Evolutionary conservation across 164 flowering plant genomes (phyloP).

Genomic region (Vitis labrusca): DNA sequence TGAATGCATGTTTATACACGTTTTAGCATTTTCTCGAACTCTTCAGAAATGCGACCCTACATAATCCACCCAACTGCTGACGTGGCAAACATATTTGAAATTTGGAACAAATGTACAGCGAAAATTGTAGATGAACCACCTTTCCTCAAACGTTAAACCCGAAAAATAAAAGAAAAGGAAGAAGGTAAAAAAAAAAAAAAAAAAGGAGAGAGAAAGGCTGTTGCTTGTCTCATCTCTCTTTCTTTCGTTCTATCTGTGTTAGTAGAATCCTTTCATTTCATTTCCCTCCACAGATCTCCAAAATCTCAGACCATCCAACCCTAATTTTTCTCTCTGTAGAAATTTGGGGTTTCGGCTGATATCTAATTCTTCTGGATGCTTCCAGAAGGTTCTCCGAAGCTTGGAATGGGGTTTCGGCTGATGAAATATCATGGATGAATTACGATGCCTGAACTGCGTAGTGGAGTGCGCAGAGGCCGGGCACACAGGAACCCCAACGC

Average conservation of each 20-base stretch:
- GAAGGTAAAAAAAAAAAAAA: neutral
- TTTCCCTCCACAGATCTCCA: slow-evolving; percentile 33
- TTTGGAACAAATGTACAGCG: neutral
- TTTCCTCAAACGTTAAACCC: neutral
- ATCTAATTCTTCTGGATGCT: slow-evolving; percentile 17
- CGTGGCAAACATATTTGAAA: neutral
- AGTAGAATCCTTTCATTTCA: slow-evolving; percentile 2
- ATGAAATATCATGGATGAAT: slow-evolving; percentile 45
- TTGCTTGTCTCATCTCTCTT: neutral
- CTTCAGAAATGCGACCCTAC: no score
- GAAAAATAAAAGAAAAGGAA: neutral
- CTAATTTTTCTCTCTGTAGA: slow-evolving; percentile 7
- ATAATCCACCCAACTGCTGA: neutral
- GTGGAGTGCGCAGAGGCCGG: slow-evolving; percentile 56
- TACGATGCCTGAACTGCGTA: slow-evolving; percentile 71
- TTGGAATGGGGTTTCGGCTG: neutral
- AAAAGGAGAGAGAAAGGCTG: neutral
- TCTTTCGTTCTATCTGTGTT: slow-evolving; percentile 3
- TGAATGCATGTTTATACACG: no score
- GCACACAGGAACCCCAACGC: slow-evolving; percentile 12
- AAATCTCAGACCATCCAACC: slow-evolving; percentile 12
- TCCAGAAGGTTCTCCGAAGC: slow-evolving; percentile 6
- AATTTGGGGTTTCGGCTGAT: neutral
- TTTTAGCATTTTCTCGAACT: no score
- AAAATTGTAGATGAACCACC: neutral